Conservation (phyloP, 345 rosid genomes). For the Moringa oleifera region DNA sequence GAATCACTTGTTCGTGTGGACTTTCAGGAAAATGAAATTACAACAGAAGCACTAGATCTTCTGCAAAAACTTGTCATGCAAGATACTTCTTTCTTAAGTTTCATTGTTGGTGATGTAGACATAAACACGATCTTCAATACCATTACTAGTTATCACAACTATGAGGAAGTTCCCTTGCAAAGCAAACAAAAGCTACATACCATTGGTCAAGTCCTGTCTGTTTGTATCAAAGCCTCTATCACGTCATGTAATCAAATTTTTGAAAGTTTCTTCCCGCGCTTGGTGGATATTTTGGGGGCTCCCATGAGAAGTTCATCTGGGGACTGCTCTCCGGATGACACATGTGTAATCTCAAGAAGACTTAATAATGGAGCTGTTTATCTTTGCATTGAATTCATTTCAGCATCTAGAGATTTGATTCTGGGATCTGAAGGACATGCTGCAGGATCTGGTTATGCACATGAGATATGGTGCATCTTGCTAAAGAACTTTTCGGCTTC, state of each 20-base stretch:
- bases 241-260: slow-evolving; percentile 58
- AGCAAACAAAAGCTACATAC: slow-evolving; percentile 52
- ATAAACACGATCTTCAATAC: slow-evolving; percentile 46
- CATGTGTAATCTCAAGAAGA: slow-evolving; percentile 25
- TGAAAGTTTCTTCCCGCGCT: slow-evolving; percentile 44
- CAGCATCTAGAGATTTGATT: slow-evolving; percentile 60
- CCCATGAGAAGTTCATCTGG: slow-evolving; percentile 28
- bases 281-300: slow-evolving; percentile 53
- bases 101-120: slow-evolving; percentile 52
- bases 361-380: slow-evolving; percentile 59
- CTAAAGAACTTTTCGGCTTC: slow-evolving; percentile 42
- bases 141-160: slow-evolving; percentile 38
- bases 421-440: slow-evolving; percentile 22
- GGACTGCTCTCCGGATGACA: slow-evolving; percentile 22
- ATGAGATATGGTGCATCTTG: slow-evolving; percentile 46
- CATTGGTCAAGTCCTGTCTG: slow-evolving; percentile 58
- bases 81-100: slow-evolving; percentile 43
- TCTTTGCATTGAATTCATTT: slow-evolving; percentile 64
- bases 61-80: slow-evolving; percentile 51
- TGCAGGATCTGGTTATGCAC: slow-evolving; percentile 20
- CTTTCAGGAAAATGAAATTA: slow-evolving; percentile 41
- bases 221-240: slow-evolving; percentile 57
- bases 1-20: slow-evolving; percentile 44
- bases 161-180: slow-evolving; percentile 37
- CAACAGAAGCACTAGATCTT: slow-evolving; percentile 54